Conservation (phyloP, 139 green algal genomes). For the Raphidocelis subcapitata region DNA sequence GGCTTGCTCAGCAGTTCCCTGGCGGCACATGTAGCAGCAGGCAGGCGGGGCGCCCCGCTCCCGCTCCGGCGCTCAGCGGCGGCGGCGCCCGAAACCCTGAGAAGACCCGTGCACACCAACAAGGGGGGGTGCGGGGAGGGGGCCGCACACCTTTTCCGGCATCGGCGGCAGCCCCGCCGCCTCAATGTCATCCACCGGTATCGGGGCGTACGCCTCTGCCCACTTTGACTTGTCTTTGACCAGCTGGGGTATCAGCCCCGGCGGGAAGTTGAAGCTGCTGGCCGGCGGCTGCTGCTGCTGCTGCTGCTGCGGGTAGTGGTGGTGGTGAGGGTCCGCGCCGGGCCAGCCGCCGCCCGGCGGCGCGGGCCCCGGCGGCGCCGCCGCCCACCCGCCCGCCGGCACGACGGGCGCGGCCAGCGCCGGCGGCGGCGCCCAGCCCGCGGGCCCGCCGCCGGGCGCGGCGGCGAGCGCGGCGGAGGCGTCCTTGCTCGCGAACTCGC, state of each 20-base stretch:
- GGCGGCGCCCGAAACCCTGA: neutral
- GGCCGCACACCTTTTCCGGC: constrained; percentile 67
- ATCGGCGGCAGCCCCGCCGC: constrained; percentile 50
- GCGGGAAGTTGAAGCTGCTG: constrained; percentile 74
- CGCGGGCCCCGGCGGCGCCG: neutral
- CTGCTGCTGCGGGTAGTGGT: too few relatives aligned
- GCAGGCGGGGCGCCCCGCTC: neutral
- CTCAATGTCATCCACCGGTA: constrained; percentile 54
- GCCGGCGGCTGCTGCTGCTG: constrained; percentile 5
- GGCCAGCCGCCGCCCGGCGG: neutral
- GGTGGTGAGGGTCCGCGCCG: neutral
- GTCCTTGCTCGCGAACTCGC: constrained; percentile 2
- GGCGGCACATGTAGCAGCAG: neutral
- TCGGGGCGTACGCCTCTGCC: constrained; percentile 65
- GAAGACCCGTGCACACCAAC: constrained; percentile 71
- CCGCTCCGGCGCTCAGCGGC: neutral
- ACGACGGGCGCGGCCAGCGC: neutral
- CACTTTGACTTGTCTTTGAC: constrained; percentile 57
- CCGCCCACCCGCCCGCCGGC: neutral
- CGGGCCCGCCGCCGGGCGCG: neutral
- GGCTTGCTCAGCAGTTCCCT: neutral
- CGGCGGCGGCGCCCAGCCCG: neutral
- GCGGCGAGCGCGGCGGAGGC: neutral
- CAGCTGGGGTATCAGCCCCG: constrained; percentile 73
- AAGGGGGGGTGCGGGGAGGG: constrained; percentile 65